Percentiles rank a stretch among this genome's conserved stretches.
phyloP scores from a whole-genome alignment of 164 flowering plant species.

The Annona squamosa region DNA sequence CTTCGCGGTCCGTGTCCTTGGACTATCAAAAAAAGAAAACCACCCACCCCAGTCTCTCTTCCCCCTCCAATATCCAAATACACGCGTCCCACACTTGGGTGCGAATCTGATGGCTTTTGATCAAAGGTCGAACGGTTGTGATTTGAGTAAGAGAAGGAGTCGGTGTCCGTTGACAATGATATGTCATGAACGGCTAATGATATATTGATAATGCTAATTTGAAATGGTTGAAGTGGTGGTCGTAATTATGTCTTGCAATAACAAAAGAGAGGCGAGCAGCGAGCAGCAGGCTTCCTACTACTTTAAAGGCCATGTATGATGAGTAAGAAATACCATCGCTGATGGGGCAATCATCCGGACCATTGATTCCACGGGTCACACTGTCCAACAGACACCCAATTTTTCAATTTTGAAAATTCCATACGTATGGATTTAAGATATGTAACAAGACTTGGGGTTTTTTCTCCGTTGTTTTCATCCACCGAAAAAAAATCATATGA shows the following conservation, averaged over 20 bases:
- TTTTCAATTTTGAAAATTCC: not conserved
- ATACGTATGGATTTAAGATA: not conserved
- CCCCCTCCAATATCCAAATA: slow-evolving; percentile 37
- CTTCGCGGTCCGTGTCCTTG: too few relatives aligned
- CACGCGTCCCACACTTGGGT: not conserved
- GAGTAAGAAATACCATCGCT: not conserved
- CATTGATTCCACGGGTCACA: not conserved
- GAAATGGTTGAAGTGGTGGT: not conserved
- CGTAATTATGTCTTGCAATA: not conserved
- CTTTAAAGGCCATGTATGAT: not conserved
- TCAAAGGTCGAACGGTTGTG: not conserved
- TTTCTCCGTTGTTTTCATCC: not conserved
- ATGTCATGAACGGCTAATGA: not conserved
- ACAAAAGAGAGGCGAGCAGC: not conserved
- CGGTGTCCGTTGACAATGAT: not conserved
- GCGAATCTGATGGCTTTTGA: not conserved
- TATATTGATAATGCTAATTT: not conserved
- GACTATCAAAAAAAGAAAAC: slow-evolving; percentile 8
- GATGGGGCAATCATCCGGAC: not conserved
- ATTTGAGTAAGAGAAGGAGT: not conserved
- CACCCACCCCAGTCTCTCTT: slow-evolving; percentile 24
- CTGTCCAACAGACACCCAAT: not conserved
- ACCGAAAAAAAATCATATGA: not conserved
- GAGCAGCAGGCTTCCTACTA: not conserved
- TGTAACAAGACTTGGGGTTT: not conserved